phyloP scores from a whole-genome alignment of 768 basidiomycete genomes.

The Rubroboletus pulcherrimus region DNA sequence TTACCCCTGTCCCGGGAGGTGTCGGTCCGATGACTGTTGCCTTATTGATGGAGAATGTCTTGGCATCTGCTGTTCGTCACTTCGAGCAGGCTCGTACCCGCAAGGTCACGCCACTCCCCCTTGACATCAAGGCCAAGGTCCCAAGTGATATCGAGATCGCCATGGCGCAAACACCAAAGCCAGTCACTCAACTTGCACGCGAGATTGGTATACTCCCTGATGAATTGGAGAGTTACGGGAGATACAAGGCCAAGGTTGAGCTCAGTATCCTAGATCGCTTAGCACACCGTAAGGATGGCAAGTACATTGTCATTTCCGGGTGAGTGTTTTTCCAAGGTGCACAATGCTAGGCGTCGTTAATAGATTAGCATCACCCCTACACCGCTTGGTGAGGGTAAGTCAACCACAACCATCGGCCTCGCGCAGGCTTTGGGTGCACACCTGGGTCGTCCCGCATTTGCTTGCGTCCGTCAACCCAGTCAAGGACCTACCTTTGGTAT shows the following conservation, averaged over 20 bases:
- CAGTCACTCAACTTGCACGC: constrained; percentile 72
- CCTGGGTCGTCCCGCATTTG: constrained; percentile 87
- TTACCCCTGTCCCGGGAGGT: constrained; percentile 98
- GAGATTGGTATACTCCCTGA: constrained; percentile 85
- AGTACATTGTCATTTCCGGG: constrained; percentile 96
- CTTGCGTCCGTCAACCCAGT: constrained; percentile 96
- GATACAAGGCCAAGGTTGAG: constrained; percentile 97
- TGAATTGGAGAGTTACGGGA: constrained; percentile 92
- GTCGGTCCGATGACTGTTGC: constrained; percentile 99
- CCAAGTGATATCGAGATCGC: constrained; percentile 97
- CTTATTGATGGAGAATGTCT: constrained; percentile 93
- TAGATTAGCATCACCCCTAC: constrained; percentile 83
- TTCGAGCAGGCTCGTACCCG: constrained; percentile 67
- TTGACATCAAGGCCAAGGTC: constrained; percentile 80
- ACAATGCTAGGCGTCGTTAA: background rate
- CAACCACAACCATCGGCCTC: constrained; percentile 95
- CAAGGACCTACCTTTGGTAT: constrained; percentile 99
- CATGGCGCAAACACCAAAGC: constrained; percentile 91
- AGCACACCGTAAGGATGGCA: constrained; percentile 82
- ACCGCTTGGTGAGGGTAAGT: constrained; percentile 96
- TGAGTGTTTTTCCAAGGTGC: constrained; percentile 30
- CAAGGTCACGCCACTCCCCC: constrained; percentile 72
- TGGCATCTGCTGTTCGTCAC: constrained; percentile 75
- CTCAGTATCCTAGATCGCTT: constrained; percentile 83
- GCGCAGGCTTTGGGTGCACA: constrained; percentile 96